A percentile compares a stretch with the other conserved stretches of the same genome.
phyloP scores from a whole-genome alignment of 78 protist species.

The Dictyostelium brefeldianum region DNA sequence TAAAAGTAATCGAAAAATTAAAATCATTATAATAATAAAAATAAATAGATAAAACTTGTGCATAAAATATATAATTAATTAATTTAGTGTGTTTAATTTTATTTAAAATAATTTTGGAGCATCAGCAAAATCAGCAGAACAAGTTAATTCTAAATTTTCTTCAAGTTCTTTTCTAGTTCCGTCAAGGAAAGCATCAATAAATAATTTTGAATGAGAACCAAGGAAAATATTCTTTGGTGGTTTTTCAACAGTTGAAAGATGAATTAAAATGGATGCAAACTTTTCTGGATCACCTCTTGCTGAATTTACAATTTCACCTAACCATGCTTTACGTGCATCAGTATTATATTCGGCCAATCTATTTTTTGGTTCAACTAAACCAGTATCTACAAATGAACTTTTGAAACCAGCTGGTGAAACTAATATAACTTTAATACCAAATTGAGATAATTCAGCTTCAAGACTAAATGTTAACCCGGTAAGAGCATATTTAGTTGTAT shows the following conservation, averaged over 20 bases:
- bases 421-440: slow-evolving; percentile 1
- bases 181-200: background rate
- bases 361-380: background rate
- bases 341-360: background rate
- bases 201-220: slow-evolving; percentile 2
- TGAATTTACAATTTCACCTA: background rate
- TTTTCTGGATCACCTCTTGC: slow-evolving; percentile 63
- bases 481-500: slow-evolving; percentile 27
- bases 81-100: too few relatives aligned
- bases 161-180: background rate
- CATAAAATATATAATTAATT: too few relatives aligned
- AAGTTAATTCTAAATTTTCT: background rate
- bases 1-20: slow-evolving; percentile 43
- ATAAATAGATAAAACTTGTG: too few relatives aligned
- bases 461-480: background rate
- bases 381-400: background rate
- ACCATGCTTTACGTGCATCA: background rate
- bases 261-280: slow-evolving; percentile 4
- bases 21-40: slow-evolving; percentile 14
- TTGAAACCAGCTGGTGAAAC: slow-evolving; percentile 25
- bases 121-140: background rate
- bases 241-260: background rate
- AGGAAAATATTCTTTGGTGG: slow-evolving; percentile 41
- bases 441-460: slow-evolving; percentile 16
- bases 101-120: background rate